Conservation (phyloP, 257 asterid species). For the Nicotiana attenuata region DNA sequence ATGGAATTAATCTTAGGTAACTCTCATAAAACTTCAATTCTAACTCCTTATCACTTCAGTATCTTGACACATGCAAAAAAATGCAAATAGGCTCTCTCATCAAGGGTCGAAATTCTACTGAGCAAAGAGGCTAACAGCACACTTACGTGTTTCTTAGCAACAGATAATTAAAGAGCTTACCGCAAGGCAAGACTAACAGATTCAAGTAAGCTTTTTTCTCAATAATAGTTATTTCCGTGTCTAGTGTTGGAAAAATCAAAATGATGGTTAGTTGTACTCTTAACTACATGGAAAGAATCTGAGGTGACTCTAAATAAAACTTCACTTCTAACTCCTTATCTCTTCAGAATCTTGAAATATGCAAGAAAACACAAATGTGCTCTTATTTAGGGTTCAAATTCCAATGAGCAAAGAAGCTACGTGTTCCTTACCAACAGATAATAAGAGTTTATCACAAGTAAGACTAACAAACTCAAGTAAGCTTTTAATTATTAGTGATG, state of each 20-base stretch:
- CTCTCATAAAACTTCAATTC: conserved; percentile 2
- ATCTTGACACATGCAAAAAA: neutral
- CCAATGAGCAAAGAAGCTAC: neutral
- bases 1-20: conserved; percentile 1
- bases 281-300: too few species aligned
- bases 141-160: neutral
- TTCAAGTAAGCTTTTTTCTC: neutral
- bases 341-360: neutral
- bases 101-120: neutral
- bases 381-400: neutral
- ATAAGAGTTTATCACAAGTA: neutral
- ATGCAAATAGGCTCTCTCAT: neutral
- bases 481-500: neutral
- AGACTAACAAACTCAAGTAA: neutral
- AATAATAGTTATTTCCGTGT: neutral
- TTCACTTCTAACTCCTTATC: neutral
- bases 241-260: neutral
- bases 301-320: neutral
- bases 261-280: too few species aligned
- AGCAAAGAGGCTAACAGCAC: neutral
- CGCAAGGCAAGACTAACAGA: neutral
- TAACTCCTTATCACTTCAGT: neutral
- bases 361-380: neutral
- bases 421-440: neutral
- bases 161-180: neutral